Percentiles rank a stretch among this genome's conserved stretches.
Conservation (phyloP, 352 stramenopile species). For the Phytophthora aleatoria region DNA sequence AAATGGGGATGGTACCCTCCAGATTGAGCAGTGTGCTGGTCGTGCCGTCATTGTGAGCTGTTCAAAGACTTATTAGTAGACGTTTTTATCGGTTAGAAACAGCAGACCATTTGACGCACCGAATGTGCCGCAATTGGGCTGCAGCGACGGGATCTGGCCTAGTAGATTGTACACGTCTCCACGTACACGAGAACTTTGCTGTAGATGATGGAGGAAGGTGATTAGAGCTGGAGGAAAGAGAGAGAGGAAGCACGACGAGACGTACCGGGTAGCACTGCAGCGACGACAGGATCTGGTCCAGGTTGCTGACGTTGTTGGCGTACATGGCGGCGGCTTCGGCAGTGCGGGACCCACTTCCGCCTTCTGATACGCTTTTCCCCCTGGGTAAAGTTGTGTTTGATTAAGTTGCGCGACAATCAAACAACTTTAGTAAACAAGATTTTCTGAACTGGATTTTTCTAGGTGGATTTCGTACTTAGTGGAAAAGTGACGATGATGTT, state of each 20-base stretch:
- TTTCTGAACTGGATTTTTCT: not conserved
- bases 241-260: not conserved
- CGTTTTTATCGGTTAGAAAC: not conserved
- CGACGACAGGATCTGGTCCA: constrained; percentile 88
- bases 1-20: constrained; percentile 91
- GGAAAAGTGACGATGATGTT: constrained; percentile 3
- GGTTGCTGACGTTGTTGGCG: constrained; percentile 85
- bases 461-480: constrained; percentile 7
- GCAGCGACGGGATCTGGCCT: constrained; percentile 84
- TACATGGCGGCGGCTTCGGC: constrained; percentile 55
- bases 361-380: constrained; percentile 13
- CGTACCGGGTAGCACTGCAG: constrained; percentile 82
- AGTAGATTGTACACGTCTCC: constrained; percentile 87
- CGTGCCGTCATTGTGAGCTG: constrained; percentile 87
- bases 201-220: not conserved
- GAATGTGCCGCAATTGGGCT: constrained; percentile 86
- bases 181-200: constrained; percentile 87
- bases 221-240: not conserved
- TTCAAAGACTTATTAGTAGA: not conserved
- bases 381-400: not conserved
- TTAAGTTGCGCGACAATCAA: constrained; percentile 3
- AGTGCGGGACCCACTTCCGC: not conserved
- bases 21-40: constrained; percentile 86
- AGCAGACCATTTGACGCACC: constrained; percentile 33
- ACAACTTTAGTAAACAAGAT: not conserved